Evolutionary conservation across 2,329 filamentous ascomycete genomes (phyloP).

Genomic region (Canariomyces notabilis): DNA sequence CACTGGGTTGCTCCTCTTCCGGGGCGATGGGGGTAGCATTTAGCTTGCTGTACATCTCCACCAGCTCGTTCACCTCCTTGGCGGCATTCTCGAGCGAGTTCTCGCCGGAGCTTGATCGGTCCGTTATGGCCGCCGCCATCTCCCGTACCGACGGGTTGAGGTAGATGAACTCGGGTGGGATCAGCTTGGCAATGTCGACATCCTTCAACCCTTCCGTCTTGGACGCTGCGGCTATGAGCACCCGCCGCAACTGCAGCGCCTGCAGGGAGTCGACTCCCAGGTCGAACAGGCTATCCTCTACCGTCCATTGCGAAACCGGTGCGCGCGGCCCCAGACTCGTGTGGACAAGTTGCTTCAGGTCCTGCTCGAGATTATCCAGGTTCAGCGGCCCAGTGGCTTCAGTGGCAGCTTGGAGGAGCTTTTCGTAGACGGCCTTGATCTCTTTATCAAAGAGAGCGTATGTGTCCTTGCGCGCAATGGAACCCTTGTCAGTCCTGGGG

Average conservation of each 20-base stretch:
- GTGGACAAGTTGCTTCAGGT: neutral
- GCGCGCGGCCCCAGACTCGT: neutral
- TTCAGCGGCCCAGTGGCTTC: neutral
- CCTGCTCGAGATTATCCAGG: neutral
- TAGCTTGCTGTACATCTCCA: neutral
- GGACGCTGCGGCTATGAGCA: neutral
- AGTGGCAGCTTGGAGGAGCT: neutral
- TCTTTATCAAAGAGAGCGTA: neutral
- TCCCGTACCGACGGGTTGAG: neutral
- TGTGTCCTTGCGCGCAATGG: neutral
- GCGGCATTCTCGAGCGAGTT: neutral
- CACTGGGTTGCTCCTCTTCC: neutral
- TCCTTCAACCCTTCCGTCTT: neutral
- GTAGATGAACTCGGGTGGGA: neutral
- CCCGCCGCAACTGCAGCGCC: neutral
- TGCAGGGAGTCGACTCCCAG: neutral
- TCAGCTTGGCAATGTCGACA: neutral
- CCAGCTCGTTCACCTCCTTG: neutral
- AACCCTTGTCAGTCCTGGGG: neutral
- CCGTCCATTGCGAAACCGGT: neutral
- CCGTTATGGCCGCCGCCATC: neutral
- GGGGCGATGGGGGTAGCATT: neutral
- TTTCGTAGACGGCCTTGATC: neutral
- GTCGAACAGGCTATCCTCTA: neutral
- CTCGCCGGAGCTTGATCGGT: neutral